Percentiles rank a stretch among this genome's conserved stretches.
Evolutionary conservation across 768 basidiomycete species (phyloP).

Genomic region (Pulveroboletus sp.): DNA sequence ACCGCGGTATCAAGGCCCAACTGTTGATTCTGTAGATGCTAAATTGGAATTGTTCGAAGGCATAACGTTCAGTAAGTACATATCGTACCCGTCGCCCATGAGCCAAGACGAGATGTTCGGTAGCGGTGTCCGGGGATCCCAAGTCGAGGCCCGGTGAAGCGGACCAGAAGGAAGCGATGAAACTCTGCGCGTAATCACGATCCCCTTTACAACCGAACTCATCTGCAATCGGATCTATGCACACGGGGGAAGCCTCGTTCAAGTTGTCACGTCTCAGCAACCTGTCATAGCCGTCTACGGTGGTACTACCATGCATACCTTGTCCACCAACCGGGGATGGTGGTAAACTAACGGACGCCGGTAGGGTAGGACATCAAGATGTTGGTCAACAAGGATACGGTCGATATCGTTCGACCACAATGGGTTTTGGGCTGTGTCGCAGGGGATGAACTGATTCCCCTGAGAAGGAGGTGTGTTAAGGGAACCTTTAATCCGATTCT

Average conservation of each 20-base stretch:
- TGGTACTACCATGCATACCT: constrained; percentile 64
- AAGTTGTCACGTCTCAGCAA: constrained; percentile 54
- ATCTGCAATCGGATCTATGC: constrained; percentile 52
- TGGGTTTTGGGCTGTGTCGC: constrained; percentile 84
- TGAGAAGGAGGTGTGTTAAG: constrained; percentile 57
- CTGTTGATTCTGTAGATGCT: constrained; percentile 53
- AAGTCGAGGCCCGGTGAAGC: constrained; percentile 62
- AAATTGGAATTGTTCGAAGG: constrained; percentile 67
- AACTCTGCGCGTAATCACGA: constrained; percentile 43
- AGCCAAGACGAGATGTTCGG: background rate
- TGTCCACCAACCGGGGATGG: background rate
- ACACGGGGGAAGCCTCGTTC: constrained; percentile 62
- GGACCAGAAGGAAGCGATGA: constrained; percentile 67
- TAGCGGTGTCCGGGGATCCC: constrained; percentile 75
- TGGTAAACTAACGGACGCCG: background rate
- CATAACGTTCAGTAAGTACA: constrained; percentile 70
- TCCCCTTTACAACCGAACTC: background rate
- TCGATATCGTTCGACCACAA: constrained; percentile 72
- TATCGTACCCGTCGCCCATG: background rate
- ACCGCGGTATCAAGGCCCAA: constrained; percentile 63
- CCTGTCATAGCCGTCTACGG: constrained; percentile 62
- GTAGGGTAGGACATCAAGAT: constrained; percentile 68
- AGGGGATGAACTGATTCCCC: constrained; percentile 49
- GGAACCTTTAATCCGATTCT: background rate
- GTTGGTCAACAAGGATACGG: constrained; percentile 62